Evolutionary conservation across 2,329 filamentous ascomycete genomes (phyloP).

Genomic region (Ceratocystis ficicola): DNA sequence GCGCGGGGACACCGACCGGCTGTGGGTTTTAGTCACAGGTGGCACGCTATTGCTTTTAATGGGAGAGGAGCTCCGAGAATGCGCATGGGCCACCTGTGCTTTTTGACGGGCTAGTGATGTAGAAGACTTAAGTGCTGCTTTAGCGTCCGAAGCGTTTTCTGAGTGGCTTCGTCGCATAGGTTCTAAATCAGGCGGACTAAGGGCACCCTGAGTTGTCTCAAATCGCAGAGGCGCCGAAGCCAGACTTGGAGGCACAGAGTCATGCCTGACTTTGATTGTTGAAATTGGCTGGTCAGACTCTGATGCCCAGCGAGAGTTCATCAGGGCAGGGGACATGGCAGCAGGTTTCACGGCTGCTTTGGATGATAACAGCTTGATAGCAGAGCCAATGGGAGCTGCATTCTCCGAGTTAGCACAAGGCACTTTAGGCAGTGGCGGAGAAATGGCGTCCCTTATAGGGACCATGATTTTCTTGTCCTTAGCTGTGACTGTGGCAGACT

Average conservation of each 20-base stretch:
- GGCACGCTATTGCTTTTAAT: background rate
- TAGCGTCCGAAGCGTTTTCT: background rate
- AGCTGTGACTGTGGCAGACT: background rate
- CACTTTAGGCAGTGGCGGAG: background rate
- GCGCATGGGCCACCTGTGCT: background rate
- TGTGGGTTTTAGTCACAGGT: background rate
- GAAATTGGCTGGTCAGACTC: background rate
- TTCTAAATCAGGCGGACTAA: background rate
- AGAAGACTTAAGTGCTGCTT: background rate
- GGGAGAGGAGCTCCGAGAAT: background rate
- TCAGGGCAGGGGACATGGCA: background rate
- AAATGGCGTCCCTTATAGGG: background rate
- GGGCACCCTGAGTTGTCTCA: background rate
- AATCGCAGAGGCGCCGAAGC: background rate
- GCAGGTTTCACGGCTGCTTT: background rate
- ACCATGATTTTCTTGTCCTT: background rate
- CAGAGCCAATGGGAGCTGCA: background rate
- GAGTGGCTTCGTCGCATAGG: background rate
- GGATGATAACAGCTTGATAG: background rate
- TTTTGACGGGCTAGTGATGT: background rate
- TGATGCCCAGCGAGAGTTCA: conserved; percentile 20
- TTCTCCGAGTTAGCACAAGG: background rate
- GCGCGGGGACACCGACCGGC: background rate
- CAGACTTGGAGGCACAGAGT: background rate
- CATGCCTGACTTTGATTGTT: background rate